phyloP scores from a whole-genome alignment of 257 asterid genomes.

The Solanum okadae region DNA sequence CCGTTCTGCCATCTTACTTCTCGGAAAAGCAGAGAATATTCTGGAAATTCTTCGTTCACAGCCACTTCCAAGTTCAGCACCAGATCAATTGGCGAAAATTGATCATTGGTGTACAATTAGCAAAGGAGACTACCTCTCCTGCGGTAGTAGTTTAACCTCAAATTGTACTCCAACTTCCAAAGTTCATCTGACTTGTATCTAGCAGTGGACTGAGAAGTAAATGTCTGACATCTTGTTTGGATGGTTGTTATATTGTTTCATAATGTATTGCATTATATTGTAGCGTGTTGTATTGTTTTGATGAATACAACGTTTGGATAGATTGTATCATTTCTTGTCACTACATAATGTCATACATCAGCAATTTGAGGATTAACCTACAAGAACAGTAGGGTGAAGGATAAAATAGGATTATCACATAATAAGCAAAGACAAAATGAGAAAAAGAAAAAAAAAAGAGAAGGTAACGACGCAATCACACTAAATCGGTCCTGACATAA shows the following conservation, averaged over 20 bases:
- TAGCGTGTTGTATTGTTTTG: not conserved
- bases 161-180: conserved; percentile 6
- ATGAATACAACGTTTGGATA: not conserved
- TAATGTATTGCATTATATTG: not conserved
- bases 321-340: not conserved
- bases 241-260: not conserved
- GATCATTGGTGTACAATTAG: conserved; percentile 48
- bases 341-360: not conserved
- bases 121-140: conserved; percentile 17
- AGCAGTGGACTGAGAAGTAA: conserved; percentile 28
- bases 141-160: not conserved
- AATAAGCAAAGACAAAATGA: too few species aligned
- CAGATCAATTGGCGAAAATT: conserved; percentile 30
- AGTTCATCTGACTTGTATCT: conserved; percentile 33
- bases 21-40: conserved; percentile 52
- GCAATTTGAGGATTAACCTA: not conserved
- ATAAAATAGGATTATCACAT: too few species aligned
- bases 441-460: too few species aligned
- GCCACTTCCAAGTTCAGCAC: conserved; percentile 30
- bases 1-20: conserved; percentile 36
- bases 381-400: too few species aligned
- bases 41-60: conserved; percentile 46
- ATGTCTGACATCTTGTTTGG: not conserved
- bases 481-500: too few species aligned
- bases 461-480: too few species aligned